Evolutionary conservation across 2,329 filamentous ascomycete species (phyloP).

Genomic region (Xylaria hypoxylon): DNA sequence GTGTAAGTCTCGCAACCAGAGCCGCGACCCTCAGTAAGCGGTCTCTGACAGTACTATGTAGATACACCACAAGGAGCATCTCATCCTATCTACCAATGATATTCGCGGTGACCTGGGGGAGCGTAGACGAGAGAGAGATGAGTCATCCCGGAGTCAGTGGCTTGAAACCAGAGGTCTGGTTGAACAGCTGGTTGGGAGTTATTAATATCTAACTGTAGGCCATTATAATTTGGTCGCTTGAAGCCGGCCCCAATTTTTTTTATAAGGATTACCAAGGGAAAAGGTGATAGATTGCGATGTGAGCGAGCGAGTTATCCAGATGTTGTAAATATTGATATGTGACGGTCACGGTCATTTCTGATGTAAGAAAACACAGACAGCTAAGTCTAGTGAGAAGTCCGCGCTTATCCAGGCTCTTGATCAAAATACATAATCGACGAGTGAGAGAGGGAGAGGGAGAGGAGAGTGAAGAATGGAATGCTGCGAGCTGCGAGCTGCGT

Average conservation of each 20-base stretch:
- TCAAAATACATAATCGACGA: background rate
- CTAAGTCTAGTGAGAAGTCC: conserved; percentile 9
- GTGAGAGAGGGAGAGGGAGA: background rate
- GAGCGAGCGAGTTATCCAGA: background rate
- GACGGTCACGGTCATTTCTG: conserved; percentile 26
- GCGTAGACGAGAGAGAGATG: conserved; percentile 5
- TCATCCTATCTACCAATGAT: conserved; percentile 7
- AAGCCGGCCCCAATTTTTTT: background rate
- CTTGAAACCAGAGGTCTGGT: conserved; percentile 15
- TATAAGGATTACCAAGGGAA: background rate
- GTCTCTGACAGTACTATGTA: too few relatives aligned
- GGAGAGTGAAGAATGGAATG: too few relatives aligned
- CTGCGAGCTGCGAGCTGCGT: background rate
- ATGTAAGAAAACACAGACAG: conserved; percentile 6
- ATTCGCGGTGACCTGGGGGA: background rate
- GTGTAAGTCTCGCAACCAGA: background rate
- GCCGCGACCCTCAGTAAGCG: conserved; percentile 16
- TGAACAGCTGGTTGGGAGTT: conserved; percentile 17
- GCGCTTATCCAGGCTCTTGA: conserved; percentile 25
- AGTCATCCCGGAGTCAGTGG: conserved; percentile 15
- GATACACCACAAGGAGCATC: conserved; percentile 1
- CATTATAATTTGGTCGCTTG: background rate
- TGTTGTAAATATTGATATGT: conserved; percentile 18
- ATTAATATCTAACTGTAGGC: background rate
- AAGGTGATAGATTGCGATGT: conserved; percentile 4